These are phyloP conservation scores for Colletotrichum sidae DNA, from an alignment of 2,329 filamentous ascomycete species.

Conservation along the genomic window DNA sequence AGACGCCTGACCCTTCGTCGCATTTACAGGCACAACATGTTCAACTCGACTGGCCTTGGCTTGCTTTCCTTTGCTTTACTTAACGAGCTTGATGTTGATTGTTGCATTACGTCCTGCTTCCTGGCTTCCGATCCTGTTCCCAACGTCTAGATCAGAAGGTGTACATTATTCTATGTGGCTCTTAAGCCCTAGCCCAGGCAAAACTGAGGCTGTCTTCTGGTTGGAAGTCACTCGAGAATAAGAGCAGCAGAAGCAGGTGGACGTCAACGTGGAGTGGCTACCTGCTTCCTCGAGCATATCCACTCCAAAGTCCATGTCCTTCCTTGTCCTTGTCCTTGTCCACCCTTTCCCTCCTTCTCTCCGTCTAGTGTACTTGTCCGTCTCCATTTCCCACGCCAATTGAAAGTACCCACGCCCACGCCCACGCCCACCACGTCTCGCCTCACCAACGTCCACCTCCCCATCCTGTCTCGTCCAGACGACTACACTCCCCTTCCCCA, in stretches of 20 bases:
- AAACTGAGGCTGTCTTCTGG: no score
- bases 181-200: no score
- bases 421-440: background rate
- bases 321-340: no score
- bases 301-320: slow-evolving; percentile 3
- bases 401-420: background rate
- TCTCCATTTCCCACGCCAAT: no score
- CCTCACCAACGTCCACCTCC: slow-evolving; percentile 14
- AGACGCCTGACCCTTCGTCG: background rate
- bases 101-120: slow-evolving; percentile 10
- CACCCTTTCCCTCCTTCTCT: no score
- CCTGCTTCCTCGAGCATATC: slow-evolving; percentile 11
- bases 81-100: background rate
- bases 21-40: slow-evolving; percentile 2
- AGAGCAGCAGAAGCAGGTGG: no score
- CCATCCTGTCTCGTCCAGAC: slow-evolving; percentile 24
- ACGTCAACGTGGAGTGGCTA: no score
- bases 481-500: slow-evolving; percentile 29
- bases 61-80: slow-evolving; percentile 13
- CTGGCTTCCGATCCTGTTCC: slow-evolving; percentile 1
- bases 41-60: background rate
- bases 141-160: no score
- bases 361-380: no score
- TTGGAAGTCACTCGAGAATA: no score
- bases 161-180: no score